Percentiles rank a stretch among this genome's conserved stretches.
Conservation (phyloP, 1,139 yeast genomes). For the Blastobotrys serpentis region DNA sequence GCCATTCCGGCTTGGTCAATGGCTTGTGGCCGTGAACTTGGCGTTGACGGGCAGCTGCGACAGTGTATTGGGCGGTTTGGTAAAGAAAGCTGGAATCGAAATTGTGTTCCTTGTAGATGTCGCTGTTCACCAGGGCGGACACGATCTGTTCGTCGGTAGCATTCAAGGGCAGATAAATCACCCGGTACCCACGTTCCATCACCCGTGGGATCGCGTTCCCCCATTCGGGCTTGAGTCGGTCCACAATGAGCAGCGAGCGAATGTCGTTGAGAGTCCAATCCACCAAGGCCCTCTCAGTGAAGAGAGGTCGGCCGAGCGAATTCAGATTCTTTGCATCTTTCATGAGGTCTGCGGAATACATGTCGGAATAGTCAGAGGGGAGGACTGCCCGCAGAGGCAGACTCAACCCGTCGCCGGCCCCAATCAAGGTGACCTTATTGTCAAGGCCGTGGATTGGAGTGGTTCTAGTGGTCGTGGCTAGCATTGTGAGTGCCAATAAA, state of each 20-base stretch:
- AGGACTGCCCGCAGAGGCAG: constrained; percentile 41
- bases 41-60: constrained; percentile 50
- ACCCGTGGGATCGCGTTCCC: constrained; percentile 49
- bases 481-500: no score
- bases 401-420: no score
- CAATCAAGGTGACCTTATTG: no score
- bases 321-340: constrained; percentile 39
- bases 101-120: constrained; percentile 58
- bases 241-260: constrained; percentile 58
- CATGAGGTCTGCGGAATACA: constrained; percentile 53
- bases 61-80: constrained; percentile 60
- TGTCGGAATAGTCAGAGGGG: constrained; percentile 50
- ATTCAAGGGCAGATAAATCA: constrained; percentile 51
- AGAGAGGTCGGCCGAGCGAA: constrained; percentile 56
- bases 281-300: constrained; percentile 56
- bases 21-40: constrained; percentile 10
- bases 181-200: constrained; percentile 39
- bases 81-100: constrained; percentile 51
- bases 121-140: constrained; percentile 50
- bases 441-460: constrained; percentile 2
- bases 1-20: constrained; percentile 55
- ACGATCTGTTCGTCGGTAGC: constrained; percentile 51
- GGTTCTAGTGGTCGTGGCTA: not conserved
- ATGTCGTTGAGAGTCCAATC: constrained; percentile 68
- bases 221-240: constrained; percentile 53